phyloP scores from a whole-genome alignment of 2,329 filamentous ascomycete genomes.

The Stagonosporopsis rhizophila region DNA sequence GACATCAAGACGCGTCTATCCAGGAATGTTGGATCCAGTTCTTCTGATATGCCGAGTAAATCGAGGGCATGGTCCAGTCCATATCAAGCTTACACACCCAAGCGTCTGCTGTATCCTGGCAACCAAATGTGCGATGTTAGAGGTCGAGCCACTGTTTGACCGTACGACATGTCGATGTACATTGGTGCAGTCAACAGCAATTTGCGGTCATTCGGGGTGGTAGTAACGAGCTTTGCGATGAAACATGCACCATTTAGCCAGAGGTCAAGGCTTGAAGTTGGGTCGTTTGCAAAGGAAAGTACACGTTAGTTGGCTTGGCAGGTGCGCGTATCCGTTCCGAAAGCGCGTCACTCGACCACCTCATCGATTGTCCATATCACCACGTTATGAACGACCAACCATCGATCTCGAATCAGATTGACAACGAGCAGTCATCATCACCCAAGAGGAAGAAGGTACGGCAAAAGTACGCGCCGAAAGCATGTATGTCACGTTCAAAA shows the following conservation, averaged over 20 bases:
- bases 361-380: slow-evolving; percentile 17
- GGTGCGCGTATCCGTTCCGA: slow-evolving; percentile 13
- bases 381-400: slow-evolving; percentile 36
- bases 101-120: background rate
- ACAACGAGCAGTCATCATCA: slow-evolving; percentile 35
- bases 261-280: background rate
- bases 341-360: background rate
- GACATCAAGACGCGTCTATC: too few relatives aligned
- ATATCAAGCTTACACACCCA: background rate
- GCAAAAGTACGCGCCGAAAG: slow-evolving; percentile 47
- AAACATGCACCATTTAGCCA: background rate
- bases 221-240: background rate
- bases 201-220: too few relatives aligned
- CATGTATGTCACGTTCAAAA: slow-evolving; percentile 36
- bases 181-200: background rate
- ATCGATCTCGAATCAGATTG: slow-evolving; percentile 24
- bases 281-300: background rate
- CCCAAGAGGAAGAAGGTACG: slow-evolving; percentile 48
- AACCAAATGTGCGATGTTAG: background rate
- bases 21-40: too few relatives aligned
- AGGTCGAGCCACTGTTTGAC: background rate
- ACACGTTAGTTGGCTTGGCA: slow-evolving; percentile 8
- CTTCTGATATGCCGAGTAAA: too few relatives aligned
- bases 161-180: background rate
- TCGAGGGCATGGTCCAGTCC: background rate